A percentile compares a stretch with the other conserved stretches of the same genome.
phyloP scores from a whole-genome alignment of 1,139 yeast genomes.

The Wickerhamomyces sp. region DNA sequence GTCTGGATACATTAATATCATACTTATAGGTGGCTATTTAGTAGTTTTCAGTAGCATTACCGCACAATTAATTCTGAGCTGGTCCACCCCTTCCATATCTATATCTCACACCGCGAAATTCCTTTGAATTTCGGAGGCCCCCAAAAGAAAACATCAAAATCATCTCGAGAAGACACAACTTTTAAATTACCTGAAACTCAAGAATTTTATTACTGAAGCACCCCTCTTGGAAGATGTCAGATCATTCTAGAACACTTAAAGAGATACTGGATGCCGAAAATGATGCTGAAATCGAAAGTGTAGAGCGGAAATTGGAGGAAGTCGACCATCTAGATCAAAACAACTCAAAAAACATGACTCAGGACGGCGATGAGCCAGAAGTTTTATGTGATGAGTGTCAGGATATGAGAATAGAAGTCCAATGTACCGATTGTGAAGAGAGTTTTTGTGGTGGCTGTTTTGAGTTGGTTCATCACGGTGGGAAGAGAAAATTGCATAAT shows the following conservation, averaged over 20 bases:
- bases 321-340: constrained; percentile 18
- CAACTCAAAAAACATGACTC: constrained; percentile 19
- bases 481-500: constrained; percentile 43
- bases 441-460: constrained; percentile 64
- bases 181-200: too few relatives aligned
- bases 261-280: constrained; percentile 26
- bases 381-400: constrained; percentile 59
- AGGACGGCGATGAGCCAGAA: constrained; percentile 22
- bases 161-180: too few relatives aligned
- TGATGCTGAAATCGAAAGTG: constrained; percentile 16
- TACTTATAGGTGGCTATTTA: too few relatives aligned
- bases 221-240: neutral
- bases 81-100: too few relatives aligned
- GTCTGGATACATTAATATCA: too few relatives aligned
- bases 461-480: constrained; percentile 61
- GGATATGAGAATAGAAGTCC: constrained; percentile 59
- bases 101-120: too few relatives aligned
- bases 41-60: too few relatives aligned
- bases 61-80: too few relatives aligned
- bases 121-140: too few relatives aligned
- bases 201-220: too few relatives aligned
- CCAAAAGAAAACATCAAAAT: too few relatives aligned
- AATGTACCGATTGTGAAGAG: constrained; percentile 57
- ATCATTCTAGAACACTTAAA: constrained; percentile 16
- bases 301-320: constrained; percentile 11